Conservation (phyloP, 2,329 filamentous ascomycete genomes). For the Cryphonectria carpinicola region DNA sequence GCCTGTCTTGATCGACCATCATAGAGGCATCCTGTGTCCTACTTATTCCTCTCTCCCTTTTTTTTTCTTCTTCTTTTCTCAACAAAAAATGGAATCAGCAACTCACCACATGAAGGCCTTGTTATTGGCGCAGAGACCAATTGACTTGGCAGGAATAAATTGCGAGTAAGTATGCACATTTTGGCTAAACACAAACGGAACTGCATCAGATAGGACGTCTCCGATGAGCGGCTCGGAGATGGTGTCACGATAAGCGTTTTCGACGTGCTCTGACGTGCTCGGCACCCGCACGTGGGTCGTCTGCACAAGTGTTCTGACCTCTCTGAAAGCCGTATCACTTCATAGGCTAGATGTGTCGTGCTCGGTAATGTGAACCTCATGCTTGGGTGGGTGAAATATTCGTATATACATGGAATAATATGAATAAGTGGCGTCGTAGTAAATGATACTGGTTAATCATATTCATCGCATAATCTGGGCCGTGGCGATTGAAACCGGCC, state of each 20-base stretch:
- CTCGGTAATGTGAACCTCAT: neutral
- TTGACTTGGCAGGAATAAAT: neutral
- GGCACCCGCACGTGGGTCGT: conserved; percentile 12
- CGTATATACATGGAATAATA: neutral
- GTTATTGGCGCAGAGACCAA: neutral
- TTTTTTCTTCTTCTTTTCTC: too few species aligned
- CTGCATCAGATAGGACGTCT: neutral
- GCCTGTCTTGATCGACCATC: too few species aligned
- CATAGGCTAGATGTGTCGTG: neutral
- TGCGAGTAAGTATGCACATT: neutral
- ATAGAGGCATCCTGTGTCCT: neutral
- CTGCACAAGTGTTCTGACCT: neutral
- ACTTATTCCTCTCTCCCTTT: neutral
- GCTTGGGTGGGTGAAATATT: neutral
- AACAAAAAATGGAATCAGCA: too few species aligned
- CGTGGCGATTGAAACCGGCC: neutral
- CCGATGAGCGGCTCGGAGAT: conserved; percentile 16
- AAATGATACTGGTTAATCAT: neutral
- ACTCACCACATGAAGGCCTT: too few species aligned
- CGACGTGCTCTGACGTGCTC: conserved; percentile 27
- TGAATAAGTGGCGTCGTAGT: neutral
- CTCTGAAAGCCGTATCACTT: neutral
- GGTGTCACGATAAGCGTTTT: conserved; percentile 23
- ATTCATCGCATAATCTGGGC: neutral
- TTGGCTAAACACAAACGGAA: neutral